Base-by-base conservation (phyloP, 176 grass and related monocot species). In the Hordeum marinum region DNA sequence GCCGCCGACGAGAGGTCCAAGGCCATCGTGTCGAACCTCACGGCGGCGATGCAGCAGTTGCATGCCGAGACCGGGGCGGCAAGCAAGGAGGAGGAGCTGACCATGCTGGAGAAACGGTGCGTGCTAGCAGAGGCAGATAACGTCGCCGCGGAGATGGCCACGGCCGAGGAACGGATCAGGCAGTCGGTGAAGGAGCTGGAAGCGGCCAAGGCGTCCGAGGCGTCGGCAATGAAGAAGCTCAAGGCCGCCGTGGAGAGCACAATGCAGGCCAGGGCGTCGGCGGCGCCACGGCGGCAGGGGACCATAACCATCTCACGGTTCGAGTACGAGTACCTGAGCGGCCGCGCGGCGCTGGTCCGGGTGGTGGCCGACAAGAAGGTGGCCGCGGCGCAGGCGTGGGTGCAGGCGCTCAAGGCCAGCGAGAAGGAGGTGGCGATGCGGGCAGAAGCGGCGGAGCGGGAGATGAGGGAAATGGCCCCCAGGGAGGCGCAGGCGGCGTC, bases 331-430 rank as follows among this genome's bases (percentile, higher is more conserved):
- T 98, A 98, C 86, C 83, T 98, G 68, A 90, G 72, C 50, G 80
- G 82, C 21, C 80, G 83, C 17, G 89, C 89, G 34, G 87, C 66
- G 72, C 63, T 77, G 61, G 91, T 88, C 3, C 86, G 87, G 65
- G 85, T 71, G 62, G 91, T 97, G 32, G 85, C 94, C 15, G 91
- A 94, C 59, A 97, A 94, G 83, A 97, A 97, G 85, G 91, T 97
- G 40, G 83, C 85, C 57, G 94, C 94, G 73, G 89, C 91, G 79
- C 85, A 67, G 82, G 89, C 87, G 83, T 97, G 94, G 94, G 90
- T 97, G 59, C 64, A 88, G 75, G 94, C 87, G 59, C 63, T 97
- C 6, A 82, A 83, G 78, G 88, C 82, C 8, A 34, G 90, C 27
- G 93, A 99, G 88, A 90, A 92, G 50, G 96, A 94, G 86, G 64